These are phyloP conservation scores for Fusarium verticillioides DNA, from an alignment of 2,329 filamentous ascomycete genomes.

Conservation along the genomic window DNA sequence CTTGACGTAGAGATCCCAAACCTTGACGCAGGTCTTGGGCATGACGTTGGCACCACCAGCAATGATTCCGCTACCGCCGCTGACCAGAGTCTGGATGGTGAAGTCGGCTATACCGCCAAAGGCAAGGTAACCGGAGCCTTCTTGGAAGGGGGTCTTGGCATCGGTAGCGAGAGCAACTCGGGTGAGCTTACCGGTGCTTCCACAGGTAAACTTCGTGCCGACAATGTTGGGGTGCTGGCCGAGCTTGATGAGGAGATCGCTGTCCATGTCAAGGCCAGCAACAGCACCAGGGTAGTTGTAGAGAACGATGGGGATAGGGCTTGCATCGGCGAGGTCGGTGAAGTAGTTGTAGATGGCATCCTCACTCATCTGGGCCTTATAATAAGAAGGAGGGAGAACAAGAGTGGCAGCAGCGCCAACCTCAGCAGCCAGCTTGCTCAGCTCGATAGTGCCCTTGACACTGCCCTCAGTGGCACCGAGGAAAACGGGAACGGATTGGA, in stretches of 20 bases:
- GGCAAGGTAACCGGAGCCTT: slow-evolving; percentile 79
- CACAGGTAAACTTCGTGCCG: slow-evolving; percentile 92
- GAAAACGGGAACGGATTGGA: slow-evolving; percentile 79
- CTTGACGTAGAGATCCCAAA: slow-evolving; percentile 80
- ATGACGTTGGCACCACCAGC: slow-evolving; percentile 87
- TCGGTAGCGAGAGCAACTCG: slow-evolving; percentile 79
- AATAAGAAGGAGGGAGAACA: slow-evolving; percentile 85
- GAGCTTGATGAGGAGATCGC: slow-evolving; percentile 83
- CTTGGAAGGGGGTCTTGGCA: slow-evolving; percentile 71
- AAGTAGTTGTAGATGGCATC: slow-evolving; percentile 79
- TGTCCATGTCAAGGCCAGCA: slow-evolving; percentile 89
- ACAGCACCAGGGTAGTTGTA: slow-evolving; percentile 95
- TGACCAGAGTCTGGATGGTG: slow-evolving; percentile 81
- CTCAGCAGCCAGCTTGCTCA: slow-evolving; percentile 72
- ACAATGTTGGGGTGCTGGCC: slow-evolving; percentile 85
- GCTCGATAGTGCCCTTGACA: slow-evolving; percentile 81
- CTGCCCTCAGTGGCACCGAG: slow-evolving; percentile 85
- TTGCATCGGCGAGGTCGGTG: slow-evolving; percentile 77
- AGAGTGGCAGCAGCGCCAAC: slow-evolving; percentile 85
- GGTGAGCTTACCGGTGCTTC: slow-evolving; percentile 89
- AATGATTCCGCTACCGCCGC: slow-evolving; percentile 85
- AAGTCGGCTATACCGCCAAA: slow-evolving; percentile 92
- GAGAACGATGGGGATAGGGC: slow-evolving; percentile 80
- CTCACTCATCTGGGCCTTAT: slow-evolving; percentile 80
- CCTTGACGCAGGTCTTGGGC: slow-evolving; percentile 81